A percentile compares a stretch with the other conserved stretches of the same genome.
These are phyloP conservation scores for Colletotrichum navitas DNA, from an alignment of 2,329 filamentous ascomycete species.

Conservation along the genomic window DNA sequence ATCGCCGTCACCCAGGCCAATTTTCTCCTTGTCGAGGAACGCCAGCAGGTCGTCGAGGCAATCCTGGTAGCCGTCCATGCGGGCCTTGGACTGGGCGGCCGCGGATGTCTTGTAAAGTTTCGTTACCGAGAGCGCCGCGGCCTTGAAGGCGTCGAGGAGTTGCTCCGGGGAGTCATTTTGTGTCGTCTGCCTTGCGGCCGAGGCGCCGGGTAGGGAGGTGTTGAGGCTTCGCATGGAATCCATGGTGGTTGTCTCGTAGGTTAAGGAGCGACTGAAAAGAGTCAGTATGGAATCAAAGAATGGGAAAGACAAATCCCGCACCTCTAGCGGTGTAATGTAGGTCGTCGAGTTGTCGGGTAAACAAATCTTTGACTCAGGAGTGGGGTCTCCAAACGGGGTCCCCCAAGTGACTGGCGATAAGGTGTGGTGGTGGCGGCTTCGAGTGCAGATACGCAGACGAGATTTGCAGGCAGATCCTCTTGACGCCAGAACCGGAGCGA, in stretches of 20 bases:
- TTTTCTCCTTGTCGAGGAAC: conserved; percentile 85
- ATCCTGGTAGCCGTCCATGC: conserved; percentile 90
- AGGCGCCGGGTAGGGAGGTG: conserved; percentile 43
- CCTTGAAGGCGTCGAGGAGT: conserved; percentile 90
- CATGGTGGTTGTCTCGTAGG: conserved; percentile 44
- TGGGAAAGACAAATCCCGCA: conserved; percentile 31
- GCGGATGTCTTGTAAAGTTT: conserved; percentile 96
- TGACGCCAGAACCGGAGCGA: neutral
- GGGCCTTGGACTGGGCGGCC: conserved; percentile 79
- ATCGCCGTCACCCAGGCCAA: conserved; percentile 85
- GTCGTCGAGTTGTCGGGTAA: conserved; percentile 30
- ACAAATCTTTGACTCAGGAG: conserved; percentile 39
- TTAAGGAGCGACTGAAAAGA: conserved; percentile 9
- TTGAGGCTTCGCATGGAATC: conserved; percentile 51
- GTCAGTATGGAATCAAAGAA: conserved; percentile 23
- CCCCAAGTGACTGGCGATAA: conserved; percentile 33
- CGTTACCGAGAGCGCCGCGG: conserved; percentile 92
- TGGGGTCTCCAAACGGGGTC: conserved; percentile 37
- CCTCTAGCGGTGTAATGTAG: conserved; percentile 35
- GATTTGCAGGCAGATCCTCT: neutral
- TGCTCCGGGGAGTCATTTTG: conserved; percentile 66
- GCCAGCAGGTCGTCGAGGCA: conserved; percentile 89
- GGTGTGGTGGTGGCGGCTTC: conserved; percentile 11
- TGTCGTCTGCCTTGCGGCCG: conserved; percentile 46
- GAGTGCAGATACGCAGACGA: conserved; percentile 3